A percentile compares a stretch with the other conserved stretches of the same genome.
These are phyloP conservation scores for Anacardium occidentale DNA, from an alignment of 345 rosid species.

Conservation along the genomic window DNA sequence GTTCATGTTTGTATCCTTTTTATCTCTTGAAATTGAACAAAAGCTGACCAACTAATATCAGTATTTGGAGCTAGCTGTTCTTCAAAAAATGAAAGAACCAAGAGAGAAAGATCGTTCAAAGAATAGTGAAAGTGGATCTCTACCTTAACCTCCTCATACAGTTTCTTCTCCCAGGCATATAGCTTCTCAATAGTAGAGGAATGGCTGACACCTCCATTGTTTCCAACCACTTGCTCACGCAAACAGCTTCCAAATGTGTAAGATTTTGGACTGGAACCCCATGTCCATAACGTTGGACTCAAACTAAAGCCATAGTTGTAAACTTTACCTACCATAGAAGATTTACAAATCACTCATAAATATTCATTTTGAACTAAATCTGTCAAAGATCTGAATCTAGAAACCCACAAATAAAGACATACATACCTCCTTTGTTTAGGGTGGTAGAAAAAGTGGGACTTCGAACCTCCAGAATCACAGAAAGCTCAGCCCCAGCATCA, in stretches of 20 bases:
- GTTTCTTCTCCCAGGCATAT: constrained; percentile 96
- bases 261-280: constrained; percentile 59
- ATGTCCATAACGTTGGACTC: constrained; percentile 68
- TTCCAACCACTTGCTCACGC: constrained; percentile 28
- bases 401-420: not conserved
- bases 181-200: constrained; percentile 82
- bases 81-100: not conserved
- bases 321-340: constrained; percentile 44
- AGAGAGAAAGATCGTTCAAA: not conserved
- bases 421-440: constrained; percentile 57
- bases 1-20: not conserved
- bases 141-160: constrained; percentile 92
- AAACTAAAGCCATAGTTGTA: constrained; percentile 62
- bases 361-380: too few relatives aligned
- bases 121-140: constrained; percentile 10
- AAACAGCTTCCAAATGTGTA: constrained; percentile 39
- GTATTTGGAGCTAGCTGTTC: not conserved
- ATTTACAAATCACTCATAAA: not conserved
- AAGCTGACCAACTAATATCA: not conserved
- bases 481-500: constrained; percentile 67
- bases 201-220: constrained; percentile 44
- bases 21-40: not conserved
- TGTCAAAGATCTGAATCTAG: not conserved
- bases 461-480: constrained; percentile 64
- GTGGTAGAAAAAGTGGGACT: constrained; percentile 38